Base-by-base conservation (phyloP, 495 filamentous ascomycete genomes). In the Hyphodiscus hymeniophilus region DNA sequence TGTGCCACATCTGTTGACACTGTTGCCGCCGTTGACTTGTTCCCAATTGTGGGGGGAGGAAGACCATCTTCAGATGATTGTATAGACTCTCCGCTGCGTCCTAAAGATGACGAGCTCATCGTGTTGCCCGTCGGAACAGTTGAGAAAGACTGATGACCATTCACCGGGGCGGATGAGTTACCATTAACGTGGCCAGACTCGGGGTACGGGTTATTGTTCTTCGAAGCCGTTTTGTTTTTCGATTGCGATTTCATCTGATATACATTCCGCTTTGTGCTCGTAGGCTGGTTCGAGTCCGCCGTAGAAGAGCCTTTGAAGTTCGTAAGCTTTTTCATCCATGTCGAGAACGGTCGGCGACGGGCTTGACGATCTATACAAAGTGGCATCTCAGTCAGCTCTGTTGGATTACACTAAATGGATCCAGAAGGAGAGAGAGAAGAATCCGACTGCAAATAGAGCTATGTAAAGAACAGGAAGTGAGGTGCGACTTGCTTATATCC, bases 251-350 rank as follows among this genome's bases (percentile, higher is more conserved):
- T 59, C 47, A 55, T 54, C 33, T 65, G 70, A 34, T 64, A 65
- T n/a, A 58, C 55, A 47, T 62, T 60, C 26, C 56, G 55, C 33
- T 62, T 60, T 31, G 38, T 15, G 16, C 17, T 34, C 5, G 46
- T 21, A n/a, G 45, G 10, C 6, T 51, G 43, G 15, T 35, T 49
- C 52, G 61, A 71, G 12, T 39, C 52, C 41, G 60, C 38, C 12
- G 54, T 51, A 10, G 54, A 55, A 7, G 73, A 74, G 50, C 64
- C 74, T 63, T 91, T 95, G 52, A 95, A 76, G 60, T 80, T 92
- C 24, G 89, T 81, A 22, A 98, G 77, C 51, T 90, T 89, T 73
- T 91, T 95, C 80, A 98, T 87, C 84, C 90, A 89, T 35, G 78
- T 83, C 18, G 90, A 80, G 64, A 98, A 96, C 4, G 91, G 91